These are phyloP conservation scores for Calonectria pauciramosa DNA, from an alignment of 2,329 filamentous ascomycete genomes.

Conservation along the genomic window DNA sequence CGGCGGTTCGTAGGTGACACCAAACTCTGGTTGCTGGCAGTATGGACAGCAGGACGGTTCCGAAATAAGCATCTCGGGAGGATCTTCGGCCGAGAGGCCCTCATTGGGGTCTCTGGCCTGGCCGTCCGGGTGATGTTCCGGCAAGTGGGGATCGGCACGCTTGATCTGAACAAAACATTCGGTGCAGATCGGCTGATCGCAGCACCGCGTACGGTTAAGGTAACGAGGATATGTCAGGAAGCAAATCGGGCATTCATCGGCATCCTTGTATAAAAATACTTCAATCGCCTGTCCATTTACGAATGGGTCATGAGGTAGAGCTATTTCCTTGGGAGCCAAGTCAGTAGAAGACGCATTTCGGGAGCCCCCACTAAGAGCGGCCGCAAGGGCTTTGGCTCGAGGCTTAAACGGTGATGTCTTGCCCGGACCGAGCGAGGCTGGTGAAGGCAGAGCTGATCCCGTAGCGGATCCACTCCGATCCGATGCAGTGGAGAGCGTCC, in stretches of 20 bases:
- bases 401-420: slow-evolving; percentile 78
- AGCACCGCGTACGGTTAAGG: slow-evolving; percentile 94
- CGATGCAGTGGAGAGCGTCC: slow-evolving; percentile 84
- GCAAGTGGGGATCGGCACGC: slow-evolving; percentile 89
- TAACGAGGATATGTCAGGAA: slow-evolving; percentile 96
- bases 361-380: slow-evolving; percentile 80
- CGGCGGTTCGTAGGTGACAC: slow-evolving; percentile 93
- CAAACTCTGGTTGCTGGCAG: slow-evolving; percentile 94
- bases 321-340: slow-evolving; percentile 81
- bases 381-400: slow-evolving; percentile 89
- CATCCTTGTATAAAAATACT: slow-evolving; percentile 93
- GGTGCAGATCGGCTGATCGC: slow-evolving; percentile 95
- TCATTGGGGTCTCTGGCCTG: slow-evolving; percentile 53
- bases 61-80: slow-evolving; percentile 80
- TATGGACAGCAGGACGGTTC: slow-evolving; percentile 95
- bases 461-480: slow-evolving; percentile 75
- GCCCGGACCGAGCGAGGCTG: slow-evolving; percentile 50
- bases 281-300: slow-evolving; percentile 96
- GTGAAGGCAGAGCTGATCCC: slow-evolving; percentile 68
- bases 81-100: slow-evolving; percentile 61
- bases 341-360: slow-evolving; percentile 81
- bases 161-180: slow-evolving; percentile 99
- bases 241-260: slow-evolving; percentile 93
- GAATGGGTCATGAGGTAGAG: slow-evolving; percentile 84
- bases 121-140: slow-evolving; percentile 77